Evolutionary conservation across 2,329 filamentous ascomycete species (phyloP).

Genomic region (Aspergillus pseudoterreus): DNA sequence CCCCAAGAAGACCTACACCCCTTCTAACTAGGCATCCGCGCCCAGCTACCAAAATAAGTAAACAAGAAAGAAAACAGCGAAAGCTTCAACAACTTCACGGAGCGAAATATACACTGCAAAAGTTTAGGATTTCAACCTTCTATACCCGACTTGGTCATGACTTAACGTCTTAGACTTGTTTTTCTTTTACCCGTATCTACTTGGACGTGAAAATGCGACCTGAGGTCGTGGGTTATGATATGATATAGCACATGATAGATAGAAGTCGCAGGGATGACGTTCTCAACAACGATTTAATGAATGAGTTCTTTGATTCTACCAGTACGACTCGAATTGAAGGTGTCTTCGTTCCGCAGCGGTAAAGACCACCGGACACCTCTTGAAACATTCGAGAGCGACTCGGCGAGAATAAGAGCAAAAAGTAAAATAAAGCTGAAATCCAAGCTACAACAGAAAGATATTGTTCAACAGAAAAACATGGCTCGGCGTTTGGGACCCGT

Average conservation of each 20-base stretch:
- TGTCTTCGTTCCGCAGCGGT: too few species aligned
- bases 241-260: constrained; percentile 12
- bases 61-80: not conserved
- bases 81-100: not conserved
- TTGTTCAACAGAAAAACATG: too few species aligned
- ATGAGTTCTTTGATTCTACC: constrained; percentile 2
- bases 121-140: constrained; percentile 39
- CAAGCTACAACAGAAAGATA: too few species aligned
- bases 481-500: too few species aligned
- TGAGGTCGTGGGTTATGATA: constrained; percentile 6
- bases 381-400: too few species aligned
- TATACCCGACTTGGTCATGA: constrained; percentile 33
- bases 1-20: constrained; percentile 72
- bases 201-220: constrained; percentile 9
- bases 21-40: constrained; percentile 30
- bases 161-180: constrained; percentile 27
- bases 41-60: not conserved
- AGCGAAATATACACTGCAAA: not conserved
- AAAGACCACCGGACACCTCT: too few species aligned
- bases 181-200: constrained; percentile 3
- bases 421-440: too few species aligned
- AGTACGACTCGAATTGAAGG: too few species aligned
- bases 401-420: too few species aligned
- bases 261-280: constrained; percentile 23
- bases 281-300: constrained; percentile 35